These are phyloP conservation scores for Starmerella bombicola DNA, from an alignment of 805 yeast species.

Conservation along the genomic window DNA sequence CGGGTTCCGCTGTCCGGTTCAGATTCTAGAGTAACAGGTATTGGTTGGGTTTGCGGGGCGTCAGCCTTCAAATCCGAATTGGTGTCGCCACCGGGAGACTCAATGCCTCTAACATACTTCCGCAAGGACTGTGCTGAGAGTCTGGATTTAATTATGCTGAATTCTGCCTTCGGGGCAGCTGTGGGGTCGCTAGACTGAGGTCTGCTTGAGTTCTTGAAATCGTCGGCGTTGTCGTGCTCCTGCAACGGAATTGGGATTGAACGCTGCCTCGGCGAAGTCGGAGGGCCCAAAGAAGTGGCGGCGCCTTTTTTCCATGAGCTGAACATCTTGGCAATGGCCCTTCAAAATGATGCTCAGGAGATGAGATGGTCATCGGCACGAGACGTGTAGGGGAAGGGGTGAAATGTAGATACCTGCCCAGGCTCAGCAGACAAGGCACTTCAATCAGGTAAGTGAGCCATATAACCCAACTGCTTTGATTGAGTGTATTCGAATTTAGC, in stretches of 20 bases:
- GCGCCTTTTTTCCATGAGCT: conserved; percentile 1
- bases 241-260: conserved; percentile 5
- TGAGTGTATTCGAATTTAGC: too few relatives aligned
- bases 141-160: background rate
- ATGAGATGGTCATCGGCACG: too few relatives aligned
- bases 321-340: too few relatives aligned
- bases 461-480: too few relatives aligned
- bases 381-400: too few relatives aligned
- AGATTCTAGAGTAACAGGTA: too few relatives aligned
- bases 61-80: background rate
- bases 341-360: too few relatives aligned
- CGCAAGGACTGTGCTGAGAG: conserved; percentile 1
- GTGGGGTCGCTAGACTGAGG: background rate
- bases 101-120: background rate
- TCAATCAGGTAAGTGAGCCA: too few relatives aligned
- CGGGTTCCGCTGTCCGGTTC: background rate
- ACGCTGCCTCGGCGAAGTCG: background rate
- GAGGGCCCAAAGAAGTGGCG: background rate
- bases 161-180: conserved; percentile 2
- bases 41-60: background rate
- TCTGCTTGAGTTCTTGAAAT: conserved; percentile 4
- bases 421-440: too few relatives aligned
- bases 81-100: background rate
- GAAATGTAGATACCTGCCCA: too few relatives aligned
- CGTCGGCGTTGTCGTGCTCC: background rate